Percentiles rank a stretch among this genome's conserved stretches.
Conservation (phyloP, 2,329 filamentous ascomycete species). For the Apiospora arundinis region DNA sequence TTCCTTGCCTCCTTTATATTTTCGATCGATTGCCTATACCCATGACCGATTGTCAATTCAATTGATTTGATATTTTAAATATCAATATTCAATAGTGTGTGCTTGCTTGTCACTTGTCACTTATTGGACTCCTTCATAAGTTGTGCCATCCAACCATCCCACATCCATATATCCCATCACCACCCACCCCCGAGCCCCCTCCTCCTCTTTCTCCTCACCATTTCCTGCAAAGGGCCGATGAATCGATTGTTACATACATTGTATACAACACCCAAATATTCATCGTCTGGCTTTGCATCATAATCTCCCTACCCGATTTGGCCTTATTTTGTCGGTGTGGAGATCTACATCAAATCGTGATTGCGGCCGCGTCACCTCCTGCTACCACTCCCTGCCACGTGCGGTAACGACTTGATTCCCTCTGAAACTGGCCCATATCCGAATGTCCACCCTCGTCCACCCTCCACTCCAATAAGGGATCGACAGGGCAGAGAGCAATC, state of each 20-base stretch:
- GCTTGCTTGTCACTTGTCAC: background rate
- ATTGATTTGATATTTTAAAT: too few species aligned
- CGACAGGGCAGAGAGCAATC: constrained; percentile 14
- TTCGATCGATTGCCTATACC: background rate
- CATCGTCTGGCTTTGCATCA: background rate
- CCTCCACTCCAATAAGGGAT: background rate
- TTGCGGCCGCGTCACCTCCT: constrained; percentile 17
- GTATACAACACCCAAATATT: background rate
- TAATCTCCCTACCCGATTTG: constrained; percentile 8
- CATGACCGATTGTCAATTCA: background rate
- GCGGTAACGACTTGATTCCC: constrained; percentile 3
- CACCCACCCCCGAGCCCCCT: too few species aligned
- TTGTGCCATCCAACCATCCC: too few species aligned
- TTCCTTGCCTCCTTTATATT: background rate
- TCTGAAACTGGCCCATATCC: constrained; percentile 19
- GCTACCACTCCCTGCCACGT: constrained; percentile 15
- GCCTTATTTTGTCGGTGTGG: constrained; percentile 17
- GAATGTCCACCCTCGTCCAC: background rate
- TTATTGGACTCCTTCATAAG: too few species aligned
- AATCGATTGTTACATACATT: too few species aligned
- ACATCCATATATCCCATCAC: too few species aligned
- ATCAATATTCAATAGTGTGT: background rate
- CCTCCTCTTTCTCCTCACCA: too few species aligned
- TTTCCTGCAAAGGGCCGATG: too few species aligned
- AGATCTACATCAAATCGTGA: constrained; percentile 19